Conservation (phyloP, 106 monocot species). For the Platanthera guangdongensis region DNA sequence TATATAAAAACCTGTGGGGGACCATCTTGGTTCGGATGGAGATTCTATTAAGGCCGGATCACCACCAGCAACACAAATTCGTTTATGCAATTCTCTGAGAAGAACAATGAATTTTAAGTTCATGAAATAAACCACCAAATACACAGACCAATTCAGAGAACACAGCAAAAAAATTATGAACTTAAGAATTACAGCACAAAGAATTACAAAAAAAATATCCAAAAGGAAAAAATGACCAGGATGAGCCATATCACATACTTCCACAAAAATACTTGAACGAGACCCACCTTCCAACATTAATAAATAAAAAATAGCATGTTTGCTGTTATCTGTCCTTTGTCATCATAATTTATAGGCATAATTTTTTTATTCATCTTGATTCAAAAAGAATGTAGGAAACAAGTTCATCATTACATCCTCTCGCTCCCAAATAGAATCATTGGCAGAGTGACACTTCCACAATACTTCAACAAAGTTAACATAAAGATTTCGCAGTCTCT, state of each 20-base stretch:
- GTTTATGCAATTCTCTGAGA: constrained; percentile 42
- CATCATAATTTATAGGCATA: too few species aligned
- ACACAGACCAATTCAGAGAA: not conserved
- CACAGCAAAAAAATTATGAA: not conserved
- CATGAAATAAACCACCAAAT: not conserved
- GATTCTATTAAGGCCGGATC: constrained; percentile 52
- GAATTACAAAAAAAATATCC: not conserved
- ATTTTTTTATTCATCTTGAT: too few species aligned
- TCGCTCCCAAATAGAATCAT: too few species aligned
- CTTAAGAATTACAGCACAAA: not conserved
- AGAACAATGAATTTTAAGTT: constrained; percentile 2
- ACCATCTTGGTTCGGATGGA: constrained; percentile 88
- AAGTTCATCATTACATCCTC: too few species aligned
- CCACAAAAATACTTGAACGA: not conserved
- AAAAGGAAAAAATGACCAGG: not conserved
- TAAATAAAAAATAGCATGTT: not conserved
- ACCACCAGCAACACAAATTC: constrained; percentile 80
- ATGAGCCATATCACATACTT: not conserved
- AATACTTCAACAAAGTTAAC: too few species aligned
- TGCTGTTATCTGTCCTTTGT: not conserved
- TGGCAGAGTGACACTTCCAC: too few species aligned
- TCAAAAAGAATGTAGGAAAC: too few species aligned
- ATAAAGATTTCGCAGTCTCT: too few species aligned
- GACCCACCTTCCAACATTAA: not conserved
- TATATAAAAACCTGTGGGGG: constrained; percentile 46